Base-by-base conservation (phyloP, 2,329 filamentous ascomycete genomes). In the Annulohypoxylon truncatum region DNA sequence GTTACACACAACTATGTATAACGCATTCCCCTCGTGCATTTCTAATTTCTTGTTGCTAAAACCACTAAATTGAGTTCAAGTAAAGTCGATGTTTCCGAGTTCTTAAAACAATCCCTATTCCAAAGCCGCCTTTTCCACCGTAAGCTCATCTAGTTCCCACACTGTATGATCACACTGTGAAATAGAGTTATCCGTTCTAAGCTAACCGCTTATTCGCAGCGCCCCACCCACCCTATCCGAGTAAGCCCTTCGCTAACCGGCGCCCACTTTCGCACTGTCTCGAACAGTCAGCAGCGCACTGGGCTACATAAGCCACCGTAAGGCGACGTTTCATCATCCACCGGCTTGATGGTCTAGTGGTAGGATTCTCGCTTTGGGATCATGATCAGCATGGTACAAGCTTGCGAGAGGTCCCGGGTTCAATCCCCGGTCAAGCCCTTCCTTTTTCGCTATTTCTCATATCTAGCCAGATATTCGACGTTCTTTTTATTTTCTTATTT, bases 401-500 rank as follows among this genome's bases (percentile, higher is more conserved):
- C 29, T 24, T 80, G 78, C 78, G 77, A 78, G 78, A 80, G 78
- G 77, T 79, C 78, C 78, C 78, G 77, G 78, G 78, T 79, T 80
- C 78, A 76, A 79, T 79, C 76, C 78, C 78, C 77, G 78, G 78
- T 70, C 72, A 75, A 68, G 70, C 74, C 74, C 75, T 52, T 59
- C 42, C 35, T 64, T 69, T 68, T 66, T 46, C 2, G 6, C 4
- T 28, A 4, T 4, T 33, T 44, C 42, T 22, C 38, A 4, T 3
- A 9, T 4, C 2, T 15, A 10, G 12, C 5, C 9, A 20, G 38
- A 42, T 20, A 4, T 1, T 20, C 38, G 38, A 9, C 22, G 10
- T 42, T 3, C 10, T 42, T 42, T 42, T 20, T 4, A 8, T 40
- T 20, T 20, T 20, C 2, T 20, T 8, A 22, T 10, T 20, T 42